Evolutionary conservation across 106 monocot genomes (phyloP).

Genomic region (Xerophyta viscosa): DNA sequence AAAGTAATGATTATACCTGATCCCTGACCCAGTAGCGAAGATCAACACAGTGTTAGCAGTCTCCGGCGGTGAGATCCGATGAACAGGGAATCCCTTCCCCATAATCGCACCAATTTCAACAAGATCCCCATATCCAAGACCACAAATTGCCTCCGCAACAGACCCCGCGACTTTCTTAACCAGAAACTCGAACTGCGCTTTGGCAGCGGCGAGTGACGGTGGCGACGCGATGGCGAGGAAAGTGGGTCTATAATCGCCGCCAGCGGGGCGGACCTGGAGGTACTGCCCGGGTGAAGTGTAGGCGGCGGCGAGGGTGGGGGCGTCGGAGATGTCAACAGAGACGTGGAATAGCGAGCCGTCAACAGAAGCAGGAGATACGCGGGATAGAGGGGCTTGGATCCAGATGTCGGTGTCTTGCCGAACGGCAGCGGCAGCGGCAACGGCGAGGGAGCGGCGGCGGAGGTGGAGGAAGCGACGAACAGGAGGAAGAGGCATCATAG

Average conservation of each 20-base stretch:
- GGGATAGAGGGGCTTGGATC: slow-evolving; percentile 44
- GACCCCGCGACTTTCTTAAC: slow-evolving; percentile 64
- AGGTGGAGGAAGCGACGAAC: slow-evolving; percentile 15
- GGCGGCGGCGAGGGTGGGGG: slow-evolving; percentile 39
- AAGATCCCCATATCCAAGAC: slow-evolving; percentile 48
- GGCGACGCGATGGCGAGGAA: slow-evolving; percentile 82
- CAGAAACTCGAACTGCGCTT: slow-evolving; percentile 46
- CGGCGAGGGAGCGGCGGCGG: slow-evolving; percentile 15
- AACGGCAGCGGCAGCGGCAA: slow-evolving; percentile 31
- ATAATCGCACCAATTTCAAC: slow-evolving; percentile 60
- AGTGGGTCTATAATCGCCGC: slow-evolving; percentile 28
- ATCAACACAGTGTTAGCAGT: slow-evolving; percentile 31
- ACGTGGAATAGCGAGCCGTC: slow-evolving; percentile 76
- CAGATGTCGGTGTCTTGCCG: slow-evolving; percentile 37
- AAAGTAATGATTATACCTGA: slow-evolving; percentile 55
- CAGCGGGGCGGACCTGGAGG: slow-evolving; percentile 62
- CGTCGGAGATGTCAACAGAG: slow-evolving; percentile 48
- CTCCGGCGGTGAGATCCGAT: slow-evolving; percentile 35
- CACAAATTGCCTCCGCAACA: slow-evolving; percentile 52
- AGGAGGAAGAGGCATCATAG: slow-evolving; percentile 3
- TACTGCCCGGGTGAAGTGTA: slow-evolving; percentile 68
- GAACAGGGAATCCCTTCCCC: slow-evolving; percentile 66
- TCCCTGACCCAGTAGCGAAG: slow-evolving; percentile 88
- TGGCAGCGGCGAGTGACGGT: slow-evolving; percentile 22
- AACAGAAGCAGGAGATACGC: slow-evolving; percentile 46